Evolutionary conservation across 257 asterid species (phyloP).

Genomic region (Coffea canephora): DNA sequence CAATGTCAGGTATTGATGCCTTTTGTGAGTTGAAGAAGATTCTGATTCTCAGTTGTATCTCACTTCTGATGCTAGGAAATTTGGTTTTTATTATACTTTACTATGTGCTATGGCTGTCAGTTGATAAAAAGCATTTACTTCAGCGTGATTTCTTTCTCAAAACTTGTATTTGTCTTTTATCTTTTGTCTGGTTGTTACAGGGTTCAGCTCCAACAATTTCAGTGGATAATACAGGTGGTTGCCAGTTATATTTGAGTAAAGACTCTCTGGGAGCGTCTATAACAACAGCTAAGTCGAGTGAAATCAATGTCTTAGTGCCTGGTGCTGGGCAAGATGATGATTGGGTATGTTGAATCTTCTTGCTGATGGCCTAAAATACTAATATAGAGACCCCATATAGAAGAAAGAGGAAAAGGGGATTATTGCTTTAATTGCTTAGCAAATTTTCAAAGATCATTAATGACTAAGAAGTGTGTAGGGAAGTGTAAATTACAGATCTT

Average conservation of each 20-base stretch:
- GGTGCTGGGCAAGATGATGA: conserved; percentile 76
- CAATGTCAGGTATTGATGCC: conserved; percentile 75
- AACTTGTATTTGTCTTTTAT: conserved; percentile 11
- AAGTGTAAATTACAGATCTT: neutral
- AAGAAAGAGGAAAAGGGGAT: neutral
- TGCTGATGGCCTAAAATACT: neutral
- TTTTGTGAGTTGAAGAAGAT: neutral
- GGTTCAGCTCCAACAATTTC: conserved; percentile 95
- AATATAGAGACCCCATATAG: neutral
- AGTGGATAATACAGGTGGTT: conserved; percentile 89
- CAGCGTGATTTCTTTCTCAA: neutral
- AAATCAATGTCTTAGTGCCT: conserved; percentile 85
- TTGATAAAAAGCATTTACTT: neutral
- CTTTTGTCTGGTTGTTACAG: conserved; percentile 34
- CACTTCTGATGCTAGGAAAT: neutral
- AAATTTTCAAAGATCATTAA: neutral
- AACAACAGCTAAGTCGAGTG: conserved; percentile 95
- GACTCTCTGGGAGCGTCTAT: conserved; percentile 80
- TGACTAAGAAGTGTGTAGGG: neutral
- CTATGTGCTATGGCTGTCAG: neutral
- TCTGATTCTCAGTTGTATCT: neutral
- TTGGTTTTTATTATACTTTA: no score
- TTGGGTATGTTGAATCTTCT: conserved; percentile 63
- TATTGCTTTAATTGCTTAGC: neutral
- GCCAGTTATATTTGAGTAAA: conserved; percentile 88